phyloP scores from a whole-genome alignment of 2,329 filamentous ascomycete genomes.

The Cylindrodendrum hubeiense region DNA sequence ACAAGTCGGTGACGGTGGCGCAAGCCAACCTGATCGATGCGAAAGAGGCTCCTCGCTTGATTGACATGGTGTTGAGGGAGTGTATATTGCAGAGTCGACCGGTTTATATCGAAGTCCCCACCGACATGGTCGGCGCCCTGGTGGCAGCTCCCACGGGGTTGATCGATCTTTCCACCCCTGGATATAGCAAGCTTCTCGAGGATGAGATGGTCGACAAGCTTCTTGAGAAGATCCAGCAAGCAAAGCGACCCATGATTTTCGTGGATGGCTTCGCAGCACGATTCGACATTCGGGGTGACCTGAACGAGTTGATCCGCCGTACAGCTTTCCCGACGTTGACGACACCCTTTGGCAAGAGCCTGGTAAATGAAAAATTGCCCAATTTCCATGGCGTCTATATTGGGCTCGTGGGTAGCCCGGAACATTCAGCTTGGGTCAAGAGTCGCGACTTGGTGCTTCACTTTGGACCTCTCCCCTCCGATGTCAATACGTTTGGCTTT shows the following conservation, averaged over 20 bases:
- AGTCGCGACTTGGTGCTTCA: constrained; percentile 21
- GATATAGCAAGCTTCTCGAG: not conserved
- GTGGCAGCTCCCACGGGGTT: not conserved
- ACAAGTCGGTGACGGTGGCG: constrained; percentile 60
- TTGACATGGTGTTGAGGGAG: constrained; percentile 3
- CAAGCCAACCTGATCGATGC: constrained; percentile 47
- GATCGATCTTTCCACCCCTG: not conserved
- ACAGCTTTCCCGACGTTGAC: constrained; percentile 62
- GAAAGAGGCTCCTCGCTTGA: not conserved
- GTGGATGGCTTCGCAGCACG: constrained; percentile 63
- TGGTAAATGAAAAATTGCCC: constrained; percentile 60
- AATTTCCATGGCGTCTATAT: constrained; percentile 63
- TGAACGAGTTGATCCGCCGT: constrained; percentile 56
- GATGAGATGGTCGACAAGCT: not conserved
- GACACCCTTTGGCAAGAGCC: constrained; percentile 61
- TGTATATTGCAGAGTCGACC: constrained; percentile 10
- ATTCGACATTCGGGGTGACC: constrained; percentile 54
- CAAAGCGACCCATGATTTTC: constrained; percentile 62
- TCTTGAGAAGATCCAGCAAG: constrained; percentile 52
- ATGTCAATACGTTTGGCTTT: constrained; percentile 31
- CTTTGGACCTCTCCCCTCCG: constrained; percentile 25
- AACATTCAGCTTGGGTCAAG: not conserved
- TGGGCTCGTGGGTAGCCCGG: not conserved
- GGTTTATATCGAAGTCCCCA: constrained; percentile 21
- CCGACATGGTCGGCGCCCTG: constrained; percentile 11